Base-by-base conservation (phyloP, 495 filamentous ascomycete species). In the Penicillium turbatum region DNA sequence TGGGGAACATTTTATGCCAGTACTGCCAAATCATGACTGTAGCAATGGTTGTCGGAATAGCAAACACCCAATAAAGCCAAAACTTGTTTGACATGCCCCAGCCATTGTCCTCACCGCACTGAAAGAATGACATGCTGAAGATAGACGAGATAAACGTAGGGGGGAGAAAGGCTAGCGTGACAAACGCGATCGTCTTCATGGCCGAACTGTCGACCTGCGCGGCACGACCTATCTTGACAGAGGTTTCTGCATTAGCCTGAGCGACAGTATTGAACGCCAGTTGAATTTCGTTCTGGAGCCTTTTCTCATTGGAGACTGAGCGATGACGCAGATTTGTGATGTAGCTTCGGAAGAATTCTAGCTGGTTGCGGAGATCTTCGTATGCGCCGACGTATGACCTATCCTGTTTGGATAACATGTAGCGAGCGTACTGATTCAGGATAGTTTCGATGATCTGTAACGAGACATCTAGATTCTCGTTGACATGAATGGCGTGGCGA, bases 401-500 rank as follows among this genome's bases (percentile, higher is more conserved):
- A 10, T 19, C 26, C n/a, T 5, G 6, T 29, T 31, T 15, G 1
- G 41, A 44, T 15, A 8, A 4, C 6, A 44, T 10, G 9, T 29
- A 31, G 13, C 11, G n/a, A n/a, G n/a, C n/a, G n/a, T n/a, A n/a
- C 4, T 74, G 67, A 7, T 43, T 54, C 9, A 70, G 41, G 6
- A 79, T 73, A 30, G 58, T 61, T 15, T 69, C 55, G 12, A 79
- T 55, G 6, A 58, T 73, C 34, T 67, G 51, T 0, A 64, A 47
- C 1, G 68, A 62, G 2, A 78, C 64, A 19, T 73, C 68, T 2
- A 80, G 61, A 0, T 70, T 70, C 45, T 80, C 77, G 2, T 64
- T 71, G 29, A 77, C 67, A 48, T 81, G 75, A 16, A 78, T 72
- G 3, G 69, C 70, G 47, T 80, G 77, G 5, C 78, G 69, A 17